Percentiles rank a stretch among this genome's conserved stretches.
These are phyloP conservation scores for Waitea zeae DNA, from an alignment of 1,284 basidiomycete species.

Conservation along the genomic window DNA sequence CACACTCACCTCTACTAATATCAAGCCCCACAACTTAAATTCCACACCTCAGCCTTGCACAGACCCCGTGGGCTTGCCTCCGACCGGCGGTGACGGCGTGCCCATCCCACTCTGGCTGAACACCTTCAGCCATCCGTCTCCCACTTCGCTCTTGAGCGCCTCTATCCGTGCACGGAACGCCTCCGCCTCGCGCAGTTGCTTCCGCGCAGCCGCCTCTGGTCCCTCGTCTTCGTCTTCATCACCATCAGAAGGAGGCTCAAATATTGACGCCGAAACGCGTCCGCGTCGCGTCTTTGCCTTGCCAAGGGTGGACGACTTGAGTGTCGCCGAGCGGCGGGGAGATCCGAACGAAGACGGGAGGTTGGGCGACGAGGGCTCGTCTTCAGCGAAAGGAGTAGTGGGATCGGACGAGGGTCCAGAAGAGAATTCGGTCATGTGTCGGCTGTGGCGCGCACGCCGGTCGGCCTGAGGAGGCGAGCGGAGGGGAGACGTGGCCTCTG, in stretches of 20 bases:
- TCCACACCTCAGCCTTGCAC: too few species aligned
- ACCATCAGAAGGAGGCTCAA: conserved; percentile 27
- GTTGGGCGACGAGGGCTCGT: background rate
- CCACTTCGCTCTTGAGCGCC: conserved; percentile 68
- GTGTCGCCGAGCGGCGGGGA: conserved; percentile 9
- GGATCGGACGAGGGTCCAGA: conserved; percentile 8
- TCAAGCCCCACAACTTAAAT: too few species aligned
- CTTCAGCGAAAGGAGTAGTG: background rate
- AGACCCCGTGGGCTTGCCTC: too few species aligned
- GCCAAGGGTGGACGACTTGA: conserved; percentile 4
- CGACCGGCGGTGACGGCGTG: background rate
- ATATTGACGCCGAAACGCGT: conserved; percentile 39
- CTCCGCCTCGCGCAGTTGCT: conserved; percentile 34
- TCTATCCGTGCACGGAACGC: conserved; percentile 65
- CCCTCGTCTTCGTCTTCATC: too few species aligned
- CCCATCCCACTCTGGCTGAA: conserved; percentile 36
- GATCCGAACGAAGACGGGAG: background rate
- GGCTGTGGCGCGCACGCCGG: conserved; percentile 14
- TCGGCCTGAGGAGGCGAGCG: background rate
- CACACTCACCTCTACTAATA: too few species aligned
- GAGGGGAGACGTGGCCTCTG: background rate
- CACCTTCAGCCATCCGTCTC: conserved; percentile 75
- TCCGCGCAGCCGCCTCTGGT: conserved; percentile 15
- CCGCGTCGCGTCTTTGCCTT: conserved; percentile 25
- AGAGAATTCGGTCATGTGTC: conserved; percentile 25